Conservation (phyloP, 1,139 yeast genomes). For the Debaryomyces robertsiae region DNA sequence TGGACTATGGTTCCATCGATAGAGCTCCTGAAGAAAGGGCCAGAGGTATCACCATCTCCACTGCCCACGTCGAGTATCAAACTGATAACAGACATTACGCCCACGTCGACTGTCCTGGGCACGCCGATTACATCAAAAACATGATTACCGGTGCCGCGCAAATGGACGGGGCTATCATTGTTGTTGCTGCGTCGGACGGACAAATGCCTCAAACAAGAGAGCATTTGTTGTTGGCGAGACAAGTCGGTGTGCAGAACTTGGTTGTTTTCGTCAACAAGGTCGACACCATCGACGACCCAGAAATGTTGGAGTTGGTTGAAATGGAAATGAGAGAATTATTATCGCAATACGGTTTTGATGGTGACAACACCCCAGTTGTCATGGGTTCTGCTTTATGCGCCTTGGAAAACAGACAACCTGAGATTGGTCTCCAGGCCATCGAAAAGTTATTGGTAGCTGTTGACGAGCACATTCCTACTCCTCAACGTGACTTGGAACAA, state of each 20-base stretch:
- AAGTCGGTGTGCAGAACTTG: conserved; percentile 97
- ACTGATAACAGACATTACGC: conserved; percentile 93
- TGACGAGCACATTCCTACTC: conserved; percentile 95
- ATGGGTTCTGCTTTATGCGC: conserved; percentile 99
- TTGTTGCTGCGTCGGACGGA: conserved; percentile 98
- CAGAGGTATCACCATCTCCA: conserved; percentile 97
- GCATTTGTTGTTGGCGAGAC: conserved; percentile 97
- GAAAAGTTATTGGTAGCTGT: conserved; percentile 85
- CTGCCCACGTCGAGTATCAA: conserved; percentile 96
- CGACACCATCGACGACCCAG: conserved; percentile 97
- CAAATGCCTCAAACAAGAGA: conserved; percentile 99
- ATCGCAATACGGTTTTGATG: conserved; percentile 90
- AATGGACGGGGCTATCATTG: conserved; percentile 99
- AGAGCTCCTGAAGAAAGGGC: conserved; percentile 99
- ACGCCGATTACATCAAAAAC: conserved; percentile 97
- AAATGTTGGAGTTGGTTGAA: conserved; percentile 98
- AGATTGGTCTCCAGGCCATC: conserved; percentile 88
- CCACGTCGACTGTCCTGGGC: conserved; percentile 98
- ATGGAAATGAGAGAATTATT: conserved; percentile 99
- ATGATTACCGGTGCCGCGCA: conserved; percentile 99
- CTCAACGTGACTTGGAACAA: conserved; percentile 92
- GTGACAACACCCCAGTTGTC: conserved; percentile 95
- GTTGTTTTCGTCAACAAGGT: conserved; percentile 98
- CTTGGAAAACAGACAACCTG: conserved; percentile 83
- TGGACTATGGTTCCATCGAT: conserved; percentile 92